A percentile compares a stretch with the other conserved stretches of the same genome.
Evolutionary conservation across 768 basidiomycete genomes (phyloP).

Genomic region (Tulasnella calospora): DNA sequence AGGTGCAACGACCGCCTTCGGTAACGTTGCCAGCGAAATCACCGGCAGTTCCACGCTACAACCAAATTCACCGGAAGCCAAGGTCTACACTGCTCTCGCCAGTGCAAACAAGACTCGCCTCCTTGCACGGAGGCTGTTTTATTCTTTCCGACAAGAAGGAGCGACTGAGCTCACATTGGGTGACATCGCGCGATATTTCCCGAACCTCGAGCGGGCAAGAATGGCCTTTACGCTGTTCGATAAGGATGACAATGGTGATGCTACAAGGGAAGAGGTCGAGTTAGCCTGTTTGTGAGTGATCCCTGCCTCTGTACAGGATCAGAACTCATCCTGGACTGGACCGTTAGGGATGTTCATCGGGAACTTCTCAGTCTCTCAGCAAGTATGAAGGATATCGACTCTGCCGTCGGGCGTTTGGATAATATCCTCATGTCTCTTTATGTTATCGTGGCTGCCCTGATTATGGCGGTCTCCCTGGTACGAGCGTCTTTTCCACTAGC

Average conservation of each 20-base stretch:
- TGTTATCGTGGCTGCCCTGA: constrained; percentile 62
- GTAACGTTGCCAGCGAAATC: constrained; percentile 38
- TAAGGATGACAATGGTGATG: constrained; percentile 45
- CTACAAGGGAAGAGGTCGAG: constrained; percentile 56
- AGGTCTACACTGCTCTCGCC: constrained; percentile 72
- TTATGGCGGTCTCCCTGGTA: constrained; percentile 77
- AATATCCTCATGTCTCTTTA: constrained; percentile 82
- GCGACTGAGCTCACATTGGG: constrained; percentile 54
- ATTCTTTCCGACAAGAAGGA: constrained; percentile 67
- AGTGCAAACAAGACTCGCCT: constrained; percentile 75
- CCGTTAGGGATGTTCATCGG: constrained; percentile 66
- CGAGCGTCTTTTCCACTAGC: constrained; percentile 31
- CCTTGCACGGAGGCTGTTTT: constrained; percentile 79
- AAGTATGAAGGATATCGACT: constrained; percentile 85
- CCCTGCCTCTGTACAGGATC: background rate
- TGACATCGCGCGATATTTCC: constrained; percentile 71
- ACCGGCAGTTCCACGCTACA: constrained; percentile 64
- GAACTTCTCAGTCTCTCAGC: constrained; percentile 80
- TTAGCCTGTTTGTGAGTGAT: constrained; percentile 46
- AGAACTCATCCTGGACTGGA: background rate
- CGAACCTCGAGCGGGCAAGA: constrained; percentile 55
- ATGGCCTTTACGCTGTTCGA: constrained; percentile 43
- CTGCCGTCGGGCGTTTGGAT: constrained; percentile 79
- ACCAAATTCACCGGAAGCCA: constrained; percentile 78
- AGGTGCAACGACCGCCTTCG: constrained; percentile 70